A percentile compares a stretch with the other conserved stretches of the same genome.
Conservation (phyloP, 768 basidiomycete species). For the Lanmaoa rubissima region DNA sequence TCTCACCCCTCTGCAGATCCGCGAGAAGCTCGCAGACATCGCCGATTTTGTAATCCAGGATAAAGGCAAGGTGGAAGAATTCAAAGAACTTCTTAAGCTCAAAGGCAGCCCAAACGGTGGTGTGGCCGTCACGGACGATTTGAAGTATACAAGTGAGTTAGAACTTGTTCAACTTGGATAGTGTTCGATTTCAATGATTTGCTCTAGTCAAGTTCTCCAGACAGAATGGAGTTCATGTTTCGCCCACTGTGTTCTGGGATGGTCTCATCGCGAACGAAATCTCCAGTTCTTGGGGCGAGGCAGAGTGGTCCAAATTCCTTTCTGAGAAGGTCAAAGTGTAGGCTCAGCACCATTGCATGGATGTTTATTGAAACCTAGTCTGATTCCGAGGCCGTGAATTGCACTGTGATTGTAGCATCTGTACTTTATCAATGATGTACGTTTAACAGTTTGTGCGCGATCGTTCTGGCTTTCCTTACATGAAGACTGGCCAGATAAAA, state of each 20-base stretch:
- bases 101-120: constrained; percentile 76
- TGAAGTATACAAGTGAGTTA: constrained; percentile 83
- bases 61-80: constrained; percentile 42
- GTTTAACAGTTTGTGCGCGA: neutral
- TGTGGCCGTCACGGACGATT: constrained; percentile 74
- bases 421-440: neutral
- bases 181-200: neutral
- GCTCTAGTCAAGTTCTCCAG: constrained; percentile 80
- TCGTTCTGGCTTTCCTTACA: neutral
- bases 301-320: constrained; percentile 80
- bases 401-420: neutral
- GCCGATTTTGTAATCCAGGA: constrained; percentile 53
- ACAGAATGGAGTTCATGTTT: constrained; percentile 92
- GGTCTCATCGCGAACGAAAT: constrained; percentile 70
- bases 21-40: constrained; percentile 66
- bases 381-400: neutral
- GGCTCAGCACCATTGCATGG: neutral
- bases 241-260: constrained; percentile 79
- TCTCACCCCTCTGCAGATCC: constrained; percentile 67
- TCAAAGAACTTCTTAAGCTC: constrained; percentile 61
- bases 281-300: constrained; percentile 78
- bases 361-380: neutral
- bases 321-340: constrained; percentile 51
- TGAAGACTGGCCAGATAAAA: neutral
- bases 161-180: neutral